phyloP scores from a whole-genome alignment of 2,329 filamentous ascomycete genomes.

The Periconia sp. region DNA sequence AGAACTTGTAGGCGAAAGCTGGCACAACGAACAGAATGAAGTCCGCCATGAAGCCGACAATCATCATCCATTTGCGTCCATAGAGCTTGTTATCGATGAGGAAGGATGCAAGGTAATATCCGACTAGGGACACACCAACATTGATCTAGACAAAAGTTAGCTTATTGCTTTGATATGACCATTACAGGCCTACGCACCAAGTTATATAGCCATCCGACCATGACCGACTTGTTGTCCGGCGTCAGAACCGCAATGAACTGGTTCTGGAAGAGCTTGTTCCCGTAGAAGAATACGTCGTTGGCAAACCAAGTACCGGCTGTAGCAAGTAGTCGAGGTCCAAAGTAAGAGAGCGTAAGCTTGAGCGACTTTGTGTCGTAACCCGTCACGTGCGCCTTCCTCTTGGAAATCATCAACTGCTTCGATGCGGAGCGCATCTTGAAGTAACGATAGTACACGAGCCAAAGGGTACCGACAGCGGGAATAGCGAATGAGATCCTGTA shows the following conservation, averaged over 20 bases:
- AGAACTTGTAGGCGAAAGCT: constrained; percentile 87
- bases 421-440: constrained; percentile 92
- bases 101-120: constrained; percentile 89
- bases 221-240: constrained; percentile 71
- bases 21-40: constrained; percentile 94
- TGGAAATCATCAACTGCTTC: constrained; percentile 79
- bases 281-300: constrained; percentile 99
- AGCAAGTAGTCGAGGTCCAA: constrained; percentile 83
- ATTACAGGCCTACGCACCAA: constrained; percentile 48
- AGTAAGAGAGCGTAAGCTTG: constrained; percentile 77
- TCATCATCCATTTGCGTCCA: constrained; percentile 95
- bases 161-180: background rate
- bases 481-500: constrained; percentile 93
- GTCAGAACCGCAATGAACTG: constrained; percentile 88
- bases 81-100: constrained; percentile 96
- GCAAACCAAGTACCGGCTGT: constrained; percentile 91
- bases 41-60: constrained; percentile 88
- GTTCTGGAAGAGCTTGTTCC: constrained; percentile 95
- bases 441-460: constrained; percentile 94
- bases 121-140: constrained; percentile 80
- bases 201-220: constrained; percentile 91
- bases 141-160: constrained; percentile 62
- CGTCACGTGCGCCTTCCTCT: constrained; percentile 85
- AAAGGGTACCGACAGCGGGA: constrained; percentile 86
- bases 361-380: constrained; percentile 91